Evolutionary conservation across 257 asterid genomes (phyloP), one percentile per base, ranked within the genome.

Genomic region (Solanum bulbocastanum): DNA sequence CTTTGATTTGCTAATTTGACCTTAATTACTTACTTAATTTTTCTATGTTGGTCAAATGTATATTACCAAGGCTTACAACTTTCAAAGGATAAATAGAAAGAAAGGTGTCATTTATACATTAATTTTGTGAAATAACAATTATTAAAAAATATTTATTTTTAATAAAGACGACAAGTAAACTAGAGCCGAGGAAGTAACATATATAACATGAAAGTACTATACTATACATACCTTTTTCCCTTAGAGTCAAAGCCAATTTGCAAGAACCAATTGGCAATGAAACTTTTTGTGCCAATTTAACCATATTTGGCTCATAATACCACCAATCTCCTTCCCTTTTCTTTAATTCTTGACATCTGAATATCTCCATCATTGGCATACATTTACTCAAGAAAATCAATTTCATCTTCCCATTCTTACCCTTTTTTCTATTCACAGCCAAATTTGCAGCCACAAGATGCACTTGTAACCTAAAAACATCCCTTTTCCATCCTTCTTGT

Each of bases 281-380:
- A 65, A 94, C 90, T 85, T 96, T 96, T 52, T 92, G 94, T 88
- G 89, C 93, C 90, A 96, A 89, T 75, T 93, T 90, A 78, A 35
- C 78, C 86, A 89, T 87, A 30, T 94, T 94, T 83, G 94, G 92
- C 90, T 87, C 91, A 88, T 90, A 95, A 75, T 89, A 88, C 99
- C 98, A 95, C 99, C 99, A 95, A 46, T 96, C 94, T 33, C 97
- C 97, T 75, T 95, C 98, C 68, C 88, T 92, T 87, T 11, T 87
- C 91, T 88, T 92, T 93, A 91, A 49, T 65, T 95, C 98, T 60
- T 94, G 94, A 40, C 99, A 96, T 86, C 94, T 87, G 87, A 96
- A 96, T 30, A 96, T 30, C 89, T 96, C 99, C 87, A 89, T 85
- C 99, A 96, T 94, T 44, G 98, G 97, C 91, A 88, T 44, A 60